Conservation (phyloP, 2,329 filamentous ascomycete genomes). For the Pleomassaria siparia region DNA sequence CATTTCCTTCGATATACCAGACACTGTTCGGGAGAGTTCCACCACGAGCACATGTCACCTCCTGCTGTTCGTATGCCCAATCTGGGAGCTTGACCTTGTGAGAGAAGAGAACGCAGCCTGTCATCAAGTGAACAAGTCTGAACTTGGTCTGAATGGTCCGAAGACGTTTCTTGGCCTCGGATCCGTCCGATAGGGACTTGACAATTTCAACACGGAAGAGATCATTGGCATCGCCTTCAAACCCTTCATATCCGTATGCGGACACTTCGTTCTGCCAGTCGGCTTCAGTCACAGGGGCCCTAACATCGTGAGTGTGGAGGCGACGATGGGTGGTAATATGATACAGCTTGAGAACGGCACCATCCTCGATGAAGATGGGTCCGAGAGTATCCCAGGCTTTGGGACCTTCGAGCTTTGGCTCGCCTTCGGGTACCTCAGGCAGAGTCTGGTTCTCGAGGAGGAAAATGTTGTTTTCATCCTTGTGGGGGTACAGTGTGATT, state of each 20-base stretch:
- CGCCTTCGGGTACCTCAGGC: constrained; percentile 74
- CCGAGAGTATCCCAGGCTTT: constrained; percentile 77
- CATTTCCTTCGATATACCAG: constrained; percentile 94
- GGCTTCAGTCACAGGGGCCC: constrained; percentile 51
- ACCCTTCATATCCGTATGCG: constrained; percentile 95
- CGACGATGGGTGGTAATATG: constrained; percentile 82
- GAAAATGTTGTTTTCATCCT: constrained; percentile 98
- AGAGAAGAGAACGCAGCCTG: constrained; percentile 91
- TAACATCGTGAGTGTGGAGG: constrained; percentile 93
- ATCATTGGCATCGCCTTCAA: constrained; percentile 95
- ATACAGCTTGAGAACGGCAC: constrained; percentile 78
- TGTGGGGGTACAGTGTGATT: constrained; percentile 96
- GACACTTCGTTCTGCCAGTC: constrained; percentile 93
- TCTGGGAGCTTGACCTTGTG: constrained; percentile 99
- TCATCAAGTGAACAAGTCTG: constrained; percentile 93
- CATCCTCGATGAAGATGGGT: constrained; percentile 75
- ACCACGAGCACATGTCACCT: constrained; percentile 93
- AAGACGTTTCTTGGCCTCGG: constrained; percentile 77
- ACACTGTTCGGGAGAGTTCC: constrained; percentile 94
- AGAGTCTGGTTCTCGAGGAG: constrained; percentile 95
- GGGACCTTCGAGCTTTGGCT: constrained; percentile 76
- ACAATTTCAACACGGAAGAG: constrained; percentile 93
- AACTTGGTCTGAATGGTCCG: constrained; percentile 98
- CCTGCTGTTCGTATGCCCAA: constrained; percentile 97
- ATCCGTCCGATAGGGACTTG: constrained; percentile 80